phyloP scores from a whole-genome alignment of 768 basidiomycete genomes.

The Termitomyces sp. region DNA sequence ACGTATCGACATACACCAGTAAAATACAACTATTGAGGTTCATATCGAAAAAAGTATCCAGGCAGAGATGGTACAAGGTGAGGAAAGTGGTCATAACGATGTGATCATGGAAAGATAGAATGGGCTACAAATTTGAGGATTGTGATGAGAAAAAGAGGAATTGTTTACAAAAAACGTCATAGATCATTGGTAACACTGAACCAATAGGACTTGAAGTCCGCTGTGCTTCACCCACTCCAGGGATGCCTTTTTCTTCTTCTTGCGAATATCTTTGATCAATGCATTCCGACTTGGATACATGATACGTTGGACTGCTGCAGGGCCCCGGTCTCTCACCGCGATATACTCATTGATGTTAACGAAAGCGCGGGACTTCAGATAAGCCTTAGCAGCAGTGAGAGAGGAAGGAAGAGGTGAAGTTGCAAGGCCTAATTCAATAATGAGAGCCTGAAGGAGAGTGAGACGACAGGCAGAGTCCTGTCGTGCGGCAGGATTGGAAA shows the following conservation, averaged over 20 bases:
- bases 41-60: too few relatives aligned
- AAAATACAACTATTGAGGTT: neutral
- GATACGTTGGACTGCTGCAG: slow-evolving; percentile 49
- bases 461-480: slow-evolving; percentile 42
- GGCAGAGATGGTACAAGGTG: neutral
- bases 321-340: slow-evolving; percentile 56
- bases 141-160: neutral
- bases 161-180: neutral
- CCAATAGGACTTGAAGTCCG: slow-evolving; percentile 59
- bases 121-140: neutral
- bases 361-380: slow-evolving; percentile 62
- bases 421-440: slow-evolving; percentile 69
- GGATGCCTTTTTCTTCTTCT: slow-evolving; percentile 35
- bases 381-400: slow-evolving; percentile 59
- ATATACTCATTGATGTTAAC: slow-evolving; percentile 73
- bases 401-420: slow-evolving; percentile 49
- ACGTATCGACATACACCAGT: neutral
- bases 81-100: too few relatives aligned
- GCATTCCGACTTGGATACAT: slow-evolving; percentile 59
- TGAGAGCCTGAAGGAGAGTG: slow-evolving; percentile 63
- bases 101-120: neutral
- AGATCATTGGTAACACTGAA: slow-evolving; percentile 39
- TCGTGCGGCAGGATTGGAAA: slow-evolving; percentile 42
- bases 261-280: slow-evolving; percentile 53
- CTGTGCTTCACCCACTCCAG: slow-evolving; percentile 57